phyloP scores from a whole-genome alignment of 2,329 filamentous ascomycete species.

The Fusarium staphyleae region DNA sequence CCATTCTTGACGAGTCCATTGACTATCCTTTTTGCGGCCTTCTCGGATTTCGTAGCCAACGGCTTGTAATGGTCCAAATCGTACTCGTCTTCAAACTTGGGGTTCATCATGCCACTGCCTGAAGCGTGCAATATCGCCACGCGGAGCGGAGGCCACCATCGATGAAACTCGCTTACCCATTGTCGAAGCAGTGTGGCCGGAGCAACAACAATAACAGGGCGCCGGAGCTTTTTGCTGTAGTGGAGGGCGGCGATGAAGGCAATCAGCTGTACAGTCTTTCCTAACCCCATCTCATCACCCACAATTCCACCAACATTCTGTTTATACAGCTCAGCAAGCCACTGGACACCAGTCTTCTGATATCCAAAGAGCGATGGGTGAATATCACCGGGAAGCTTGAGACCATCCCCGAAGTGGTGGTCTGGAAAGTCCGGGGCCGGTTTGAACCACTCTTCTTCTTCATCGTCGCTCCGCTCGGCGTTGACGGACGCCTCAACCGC shows the following conservation, averaged over 20 bases:
- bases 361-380: slow-evolving; percentile 94
- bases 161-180: slow-evolving; percentile 98
- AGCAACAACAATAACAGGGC: slow-evolving; percentile 89
- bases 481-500: slow-evolving; percentile 45
- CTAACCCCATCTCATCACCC: slow-evolving; percentile 98
- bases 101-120: slow-evolving; percentile 93
- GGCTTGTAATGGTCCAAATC: slow-evolving; percentile 55
- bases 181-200: slow-evolving; percentile 95
- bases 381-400: slow-evolving; percentile 89
- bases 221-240: slow-evolving; percentile 83
- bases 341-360: slow-evolving; percentile 95
- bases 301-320: slow-evolving; percentile 93
- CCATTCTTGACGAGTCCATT: slow-evolving; percentile 83
- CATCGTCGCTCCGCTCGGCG: slow-evolving; percentile 53
- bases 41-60: slow-evolving; percentile 48
- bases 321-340: slow-evolving; percentile 90
- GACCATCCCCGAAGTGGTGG: slow-evolving; percentile 74
- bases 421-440: slow-evolving; percentile 85
- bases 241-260: slow-evolving; percentile 90
- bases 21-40: slow-evolving; percentile 80
- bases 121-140: slow-evolving; percentile 96
- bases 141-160: slow-evolving; percentile 98
- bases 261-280: slow-evolving; percentile 80
- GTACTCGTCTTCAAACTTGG: slow-evolving; percentile 66
- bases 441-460: slow-evolving; percentile 76